Base-by-base conservation (phyloP, 2,329 filamentous ascomycete species). In the Amphichorda felina region DNA sequence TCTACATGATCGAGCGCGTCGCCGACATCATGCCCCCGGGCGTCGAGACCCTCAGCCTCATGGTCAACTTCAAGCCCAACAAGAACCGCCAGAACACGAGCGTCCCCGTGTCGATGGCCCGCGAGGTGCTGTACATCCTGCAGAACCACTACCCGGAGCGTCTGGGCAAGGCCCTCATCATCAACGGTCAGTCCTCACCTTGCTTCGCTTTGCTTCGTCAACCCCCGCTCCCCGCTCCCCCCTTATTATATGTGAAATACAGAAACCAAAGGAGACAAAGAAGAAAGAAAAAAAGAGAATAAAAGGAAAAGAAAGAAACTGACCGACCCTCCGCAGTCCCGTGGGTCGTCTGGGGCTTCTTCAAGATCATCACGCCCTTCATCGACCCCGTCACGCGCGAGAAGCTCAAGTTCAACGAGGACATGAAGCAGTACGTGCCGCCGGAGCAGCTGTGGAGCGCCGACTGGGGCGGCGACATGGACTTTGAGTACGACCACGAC, bases 401-500 rank as follows among this genome's bases (percentile, higher is more conserved):
- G 51, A 98, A 98, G 68, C 79, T 98, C 64, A 93, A 91, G 64
- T 95, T 94, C 70, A 95, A 96, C 66, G 87, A 94, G 57, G 82
- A 93, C 53, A 79, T 94, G 65, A 71, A 70, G 46, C 67, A 82
- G 45, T 86, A 87, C 55, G 81, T 98, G 15, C 87, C 87, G 5
- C 60, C 77, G 7, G 69, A 79, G 49, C 89, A 96, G 55, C 73
- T 98, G 36, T 82, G 86, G 79, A 80, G 77, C 48, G 69, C 78
- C 38, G 78, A 82, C 49, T 68, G 65, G 46, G 78, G 79, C 33
- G 89, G 91, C 39, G 72, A 84, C 34, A 72, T 94, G 41, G 73
- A 88, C 40, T 96, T 98, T 54, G 79, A 86, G 49, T 98, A 98
- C 56, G 83, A 94, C 50, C 91, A 98, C 60, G 62, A 69, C 2